These are phyloP conservation scores for Auricularia cornea DNA, from an alignment of 768 basidiomycete species.

Conservation along the genomic window DNA sequence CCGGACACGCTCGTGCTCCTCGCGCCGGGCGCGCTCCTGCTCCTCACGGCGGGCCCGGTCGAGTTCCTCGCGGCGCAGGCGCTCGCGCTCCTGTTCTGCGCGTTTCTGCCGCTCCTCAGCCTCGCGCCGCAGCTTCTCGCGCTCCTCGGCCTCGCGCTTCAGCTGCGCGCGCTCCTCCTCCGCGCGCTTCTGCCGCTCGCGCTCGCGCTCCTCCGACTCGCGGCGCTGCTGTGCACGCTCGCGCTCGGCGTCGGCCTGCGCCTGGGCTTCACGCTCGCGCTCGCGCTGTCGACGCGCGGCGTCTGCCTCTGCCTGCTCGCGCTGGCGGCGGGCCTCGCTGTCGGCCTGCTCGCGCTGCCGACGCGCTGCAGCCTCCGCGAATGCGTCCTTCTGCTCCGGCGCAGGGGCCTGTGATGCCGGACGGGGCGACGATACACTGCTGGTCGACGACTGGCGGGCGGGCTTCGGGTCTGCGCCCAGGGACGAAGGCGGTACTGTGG, in stretches of 20 bases:
- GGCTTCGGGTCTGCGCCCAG: neutral
- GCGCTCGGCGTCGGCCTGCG: conserved; percentile 11
- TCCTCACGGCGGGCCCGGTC: conserved; percentile 8
- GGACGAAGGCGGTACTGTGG: too few relatives aligned
- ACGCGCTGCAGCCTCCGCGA: neutral
- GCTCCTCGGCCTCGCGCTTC: conserved; percentile 2
- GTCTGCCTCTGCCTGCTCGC: too few relatives aligned
- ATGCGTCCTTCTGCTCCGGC: too few relatives aligned
- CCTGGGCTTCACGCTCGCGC: conserved; percentile 5
- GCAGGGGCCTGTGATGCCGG: too few relatives aligned
- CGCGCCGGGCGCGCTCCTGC: neutral
- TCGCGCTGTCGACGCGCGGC: neutral
- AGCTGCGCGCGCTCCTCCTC: conserved; percentile 42
- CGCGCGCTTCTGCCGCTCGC: conserved; percentile 24
- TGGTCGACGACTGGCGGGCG: too few relatives aligned
- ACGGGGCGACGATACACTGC: too few relatives aligned
- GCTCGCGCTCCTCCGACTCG: conserved; percentile 29
- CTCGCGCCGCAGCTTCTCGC: conserved; percentile 7
- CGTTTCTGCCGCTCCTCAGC: conserved; percentile 17
- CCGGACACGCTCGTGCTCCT: conserved; percentile 3
- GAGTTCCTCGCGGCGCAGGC: neutral
- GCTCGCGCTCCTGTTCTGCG: conserved; percentile 4
- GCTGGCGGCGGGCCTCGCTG: too few relatives aligned
- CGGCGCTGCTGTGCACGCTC: conserved; percentile 15
- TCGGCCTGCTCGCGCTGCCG: neutral